A percentile compares a stretch with the other conserved stretches of the same genome.
Evolutionary conservation across 2,329 filamentous ascomycete genomes (phyloP).

Genomic region (Eutypella sp.): DNA sequence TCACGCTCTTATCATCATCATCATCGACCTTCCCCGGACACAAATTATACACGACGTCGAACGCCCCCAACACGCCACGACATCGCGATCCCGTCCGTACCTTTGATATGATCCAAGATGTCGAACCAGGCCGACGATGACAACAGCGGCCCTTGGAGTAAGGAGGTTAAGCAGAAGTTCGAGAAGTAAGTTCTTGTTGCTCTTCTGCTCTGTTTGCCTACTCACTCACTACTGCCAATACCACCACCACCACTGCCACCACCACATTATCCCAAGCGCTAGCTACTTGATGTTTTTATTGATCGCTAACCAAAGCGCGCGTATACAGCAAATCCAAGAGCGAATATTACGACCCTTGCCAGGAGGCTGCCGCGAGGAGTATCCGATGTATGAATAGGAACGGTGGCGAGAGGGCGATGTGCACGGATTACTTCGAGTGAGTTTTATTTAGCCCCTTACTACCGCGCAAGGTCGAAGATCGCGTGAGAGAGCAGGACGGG

Average conservation of each 20-base stretch:
- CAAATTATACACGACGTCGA: no score
- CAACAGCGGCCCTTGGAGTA: constrained; percentile 44
- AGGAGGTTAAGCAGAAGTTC: constrained; percentile 59
- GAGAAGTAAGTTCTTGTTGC: constrained; percentile 46
- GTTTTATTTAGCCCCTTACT: constrained; percentile 28
- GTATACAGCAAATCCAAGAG: constrained; percentile 71
- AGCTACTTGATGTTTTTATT: not conserved
- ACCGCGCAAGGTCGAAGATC: no score
- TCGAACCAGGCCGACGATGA: constrained; percentile 15
- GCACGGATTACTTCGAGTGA: constrained; percentile 91
- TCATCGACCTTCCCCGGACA: no score
- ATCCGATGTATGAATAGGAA: constrained; percentile 87
- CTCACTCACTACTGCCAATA: not conserved
- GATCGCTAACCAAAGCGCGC: constrained; percentile 9
- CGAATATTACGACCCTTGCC: constrained; percentile 92
- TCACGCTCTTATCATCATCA: no score
- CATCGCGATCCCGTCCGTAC: not conserved
- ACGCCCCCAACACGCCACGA: no score
- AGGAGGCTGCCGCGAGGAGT: constrained; percentile 81
- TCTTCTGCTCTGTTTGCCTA: not conserved
- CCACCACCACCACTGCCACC: not conserved
- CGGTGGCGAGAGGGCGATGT: constrained; percentile 81
- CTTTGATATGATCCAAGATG: constrained; percentile 15
- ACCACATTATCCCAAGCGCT: not conserved
- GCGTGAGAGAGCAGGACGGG: constrained; percentile 1